Evolutionary conservation across 371 early-diverging fungal genomes (phyloP).

Genomic region (Cokeromyces recurvatus): DNA sequence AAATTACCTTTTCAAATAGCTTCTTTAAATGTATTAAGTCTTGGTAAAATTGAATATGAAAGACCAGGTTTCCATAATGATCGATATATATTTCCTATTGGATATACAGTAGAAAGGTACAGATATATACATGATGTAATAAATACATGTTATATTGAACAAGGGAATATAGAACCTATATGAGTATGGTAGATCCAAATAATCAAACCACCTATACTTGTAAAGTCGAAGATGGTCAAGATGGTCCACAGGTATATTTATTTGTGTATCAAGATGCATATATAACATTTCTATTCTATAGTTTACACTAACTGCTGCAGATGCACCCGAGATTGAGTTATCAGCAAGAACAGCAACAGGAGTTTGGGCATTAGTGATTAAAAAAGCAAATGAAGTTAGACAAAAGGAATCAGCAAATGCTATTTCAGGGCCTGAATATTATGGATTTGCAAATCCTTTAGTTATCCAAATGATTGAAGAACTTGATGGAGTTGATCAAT

Average conservation of each 20-base stretch:
- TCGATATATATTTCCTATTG: slow-evolving; percentile 85
- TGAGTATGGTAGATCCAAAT: slow-evolving; percentile 69
- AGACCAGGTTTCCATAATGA: slow-evolving; percentile 81
- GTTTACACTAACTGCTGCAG: slow-evolving; percentile 77
- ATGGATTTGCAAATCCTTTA: slow-evolving; percentile 86
- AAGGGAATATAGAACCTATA: slow-evolving; percentile 54
- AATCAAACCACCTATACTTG: slow-evolving; percentile 67
- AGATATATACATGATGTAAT: not conserved
- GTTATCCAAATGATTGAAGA: slow-evolving; percentile 84
- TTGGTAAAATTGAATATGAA: slow-evolving; percentile 73
- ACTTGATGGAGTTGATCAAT: slow-evolving; percentile 67
- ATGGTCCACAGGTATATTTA: slow-evolving; percentile 57
- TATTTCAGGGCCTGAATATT: slow-evolving; percentile 89
- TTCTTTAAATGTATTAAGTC: slow-evolving; percentile 62
- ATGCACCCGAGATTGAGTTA: slow-evolving; percentile 54
- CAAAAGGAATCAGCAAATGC: slow-evolving; percentile 71
- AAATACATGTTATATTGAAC: no score
- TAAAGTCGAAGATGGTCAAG: slow-evolving; percentile 75
- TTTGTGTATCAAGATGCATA: not conserved
- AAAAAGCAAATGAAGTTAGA: slow-evolving; percentile 69
- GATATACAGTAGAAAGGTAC: slow-evolving; percentile 61
- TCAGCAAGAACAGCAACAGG: slow-evolving; percentile 78
- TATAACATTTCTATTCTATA: slow-evolving; percentile 7
- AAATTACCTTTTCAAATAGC: slow-evolving; percentile 16
- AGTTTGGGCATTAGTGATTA: slow-evolving; percentile 82